Conservation (phyloP, 2,329 filamentous ascomycete genomes). For the Plenodomus lindquistii region DNA sequence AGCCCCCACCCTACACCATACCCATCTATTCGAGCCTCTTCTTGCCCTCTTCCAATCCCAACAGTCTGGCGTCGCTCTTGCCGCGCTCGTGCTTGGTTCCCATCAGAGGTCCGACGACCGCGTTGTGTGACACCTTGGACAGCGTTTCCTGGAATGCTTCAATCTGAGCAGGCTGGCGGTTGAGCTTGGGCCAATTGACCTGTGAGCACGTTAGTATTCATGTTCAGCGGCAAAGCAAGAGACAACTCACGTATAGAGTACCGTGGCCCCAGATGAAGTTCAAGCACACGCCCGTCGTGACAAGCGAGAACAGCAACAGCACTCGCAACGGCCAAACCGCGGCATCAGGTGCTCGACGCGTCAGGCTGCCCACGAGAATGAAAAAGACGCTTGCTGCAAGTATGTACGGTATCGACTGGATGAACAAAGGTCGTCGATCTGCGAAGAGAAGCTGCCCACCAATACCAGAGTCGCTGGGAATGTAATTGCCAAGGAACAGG, state of each 20-base stretch:
- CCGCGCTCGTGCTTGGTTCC: conserved; percentile 72
- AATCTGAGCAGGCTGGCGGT: conserved; percentile 80
- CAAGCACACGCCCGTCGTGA: conserved; percentile 70
- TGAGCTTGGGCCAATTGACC: conserved; percentile 98
- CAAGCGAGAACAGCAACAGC: conserved; percentile 78
- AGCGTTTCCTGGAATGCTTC: conserved; percentile 91
- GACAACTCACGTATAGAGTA: conserved; percentile 83
- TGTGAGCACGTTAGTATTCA: conserved; percentile 44
- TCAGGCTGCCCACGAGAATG: conserved; percentile 73
- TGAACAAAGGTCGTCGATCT: conserved; percentile 80
- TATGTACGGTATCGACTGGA: conserved; percentile 93
- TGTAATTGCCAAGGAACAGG: conserved; percentile 85
- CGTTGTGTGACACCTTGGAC: conserved; percentile 78
- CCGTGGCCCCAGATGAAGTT: conserved; percentile 83
- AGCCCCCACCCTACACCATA: neutral
- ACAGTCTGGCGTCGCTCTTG: conserved; percentile 77
- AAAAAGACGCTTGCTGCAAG: conserved; percentile 85
- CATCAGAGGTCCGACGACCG: conserved; percentile 76
- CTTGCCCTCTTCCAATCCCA: conserved; percentile 94
- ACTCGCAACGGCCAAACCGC: conserved; percentile 79
- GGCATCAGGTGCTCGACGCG: conserved; percentile 70
- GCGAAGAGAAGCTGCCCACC: conserved; percentile 76
- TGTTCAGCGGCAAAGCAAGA: conserved; percentile 2
- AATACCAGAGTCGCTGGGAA: conserved; percentile 71
- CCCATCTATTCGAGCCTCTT: conserved; percentile 81